A percentile compares a stretch with the other conserved stretches of the same genome.
phyloP scores from a whole-genome alignment of 768 basidiomycete genomes.

The Trametes maxima region DNA sequence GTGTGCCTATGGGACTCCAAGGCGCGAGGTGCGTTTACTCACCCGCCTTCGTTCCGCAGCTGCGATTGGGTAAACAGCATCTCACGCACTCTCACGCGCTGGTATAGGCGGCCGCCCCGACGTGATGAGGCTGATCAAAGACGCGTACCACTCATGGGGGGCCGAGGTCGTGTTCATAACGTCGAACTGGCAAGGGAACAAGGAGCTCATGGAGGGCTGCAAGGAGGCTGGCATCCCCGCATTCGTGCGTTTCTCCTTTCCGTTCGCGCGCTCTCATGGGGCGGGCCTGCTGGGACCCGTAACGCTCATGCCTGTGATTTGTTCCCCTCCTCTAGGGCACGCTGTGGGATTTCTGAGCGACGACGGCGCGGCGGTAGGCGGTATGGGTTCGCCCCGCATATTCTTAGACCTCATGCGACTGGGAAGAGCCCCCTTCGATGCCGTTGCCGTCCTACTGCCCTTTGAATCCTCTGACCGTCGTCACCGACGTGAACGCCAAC shows the following conservation, averaged over 20 bases:
- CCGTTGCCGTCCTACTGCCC: background rate
- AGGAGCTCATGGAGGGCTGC: constrained; percentile 45
- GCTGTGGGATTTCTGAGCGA: constrained; percentile 41
- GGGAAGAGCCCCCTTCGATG: background rate
- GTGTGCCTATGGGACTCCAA: constrained; percentile 46
- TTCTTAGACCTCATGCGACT: constrained; percentile 18
- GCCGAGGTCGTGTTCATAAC: constrained; percentile 49
- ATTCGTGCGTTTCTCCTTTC: constrained; percentile 34
- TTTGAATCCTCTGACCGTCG: background rate
- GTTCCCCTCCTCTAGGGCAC: constrained; percentile 32
- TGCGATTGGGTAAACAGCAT: background rate
- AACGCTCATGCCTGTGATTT: constrained; percentile 5
- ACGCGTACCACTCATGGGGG: constrained; percentile 38
- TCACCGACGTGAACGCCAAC: background rate
- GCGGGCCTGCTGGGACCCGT: background rate
- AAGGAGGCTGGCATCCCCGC: constrained; percentile 40
- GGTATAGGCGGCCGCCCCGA: constrained; percentile 39
- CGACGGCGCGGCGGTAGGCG: constrained; percentile 1
- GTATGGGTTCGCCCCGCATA: constrained; percentile 4
- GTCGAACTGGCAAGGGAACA: constrained; percentile 43
- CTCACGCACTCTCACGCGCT: constrained; percentile 1
- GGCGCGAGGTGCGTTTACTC: constrained; percentile 33
- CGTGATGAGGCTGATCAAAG: constrained; percentile 40
- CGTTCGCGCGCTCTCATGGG: background rate
- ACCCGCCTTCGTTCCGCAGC: background rate